phyloP scores from a whole-genome alignment of 2,329 filamentous ascomycete genomes.

The Fusarium tjaetaba region DNA sequence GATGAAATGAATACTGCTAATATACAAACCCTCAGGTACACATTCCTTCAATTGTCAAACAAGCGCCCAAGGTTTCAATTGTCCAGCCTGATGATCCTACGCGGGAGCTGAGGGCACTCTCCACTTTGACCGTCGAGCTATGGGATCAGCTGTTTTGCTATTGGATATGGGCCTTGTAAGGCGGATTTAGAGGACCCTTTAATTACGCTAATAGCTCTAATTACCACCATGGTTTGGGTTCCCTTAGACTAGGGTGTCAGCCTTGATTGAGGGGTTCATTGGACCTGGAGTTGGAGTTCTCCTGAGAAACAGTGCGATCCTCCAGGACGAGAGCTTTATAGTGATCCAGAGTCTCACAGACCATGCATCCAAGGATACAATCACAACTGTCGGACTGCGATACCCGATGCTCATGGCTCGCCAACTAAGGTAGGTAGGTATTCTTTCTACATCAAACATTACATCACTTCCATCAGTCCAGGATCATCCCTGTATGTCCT shows the following conservation, averaged over 20 bases:
- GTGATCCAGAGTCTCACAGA: neutral
- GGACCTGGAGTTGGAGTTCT: neutral
- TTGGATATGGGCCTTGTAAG: conserved; percentile 30
- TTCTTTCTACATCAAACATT: neutral
- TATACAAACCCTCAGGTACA: conserved; percentile 4
- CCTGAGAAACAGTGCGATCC: neutral
- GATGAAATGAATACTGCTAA: neutral
- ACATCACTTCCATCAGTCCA: conserved; percentile 19
- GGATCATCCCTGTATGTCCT: conserved; percentile 23
- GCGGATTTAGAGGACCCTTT: conserved; percentile 32
- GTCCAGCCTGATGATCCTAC: conserved; percentile 14
- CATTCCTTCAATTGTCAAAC: conserved; percentile 17
- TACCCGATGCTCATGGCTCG: neutral
- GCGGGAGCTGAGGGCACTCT: conserved; percentile 25
- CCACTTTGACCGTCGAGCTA: conserved; percentile 26
- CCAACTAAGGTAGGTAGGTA: too few species aligned
- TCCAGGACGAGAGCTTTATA: neutral
- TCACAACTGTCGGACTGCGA: neutral
- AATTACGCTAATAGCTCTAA: conserved; percentile 33
- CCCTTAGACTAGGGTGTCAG: conserved; percentile 19
- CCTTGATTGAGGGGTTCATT: conserved; percentile 23
- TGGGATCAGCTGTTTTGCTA: neutral
- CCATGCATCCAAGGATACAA: too few species aligned
- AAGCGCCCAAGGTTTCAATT: conserved; percentile 23
- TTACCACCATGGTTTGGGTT: conserved; percentile 14